Evolutionary conservation across 192 early-diverging fungal genomes (phyloP), one percentile per base, ranked within the genome.

Genomic region (Mortierella hygrophila): DNA sequence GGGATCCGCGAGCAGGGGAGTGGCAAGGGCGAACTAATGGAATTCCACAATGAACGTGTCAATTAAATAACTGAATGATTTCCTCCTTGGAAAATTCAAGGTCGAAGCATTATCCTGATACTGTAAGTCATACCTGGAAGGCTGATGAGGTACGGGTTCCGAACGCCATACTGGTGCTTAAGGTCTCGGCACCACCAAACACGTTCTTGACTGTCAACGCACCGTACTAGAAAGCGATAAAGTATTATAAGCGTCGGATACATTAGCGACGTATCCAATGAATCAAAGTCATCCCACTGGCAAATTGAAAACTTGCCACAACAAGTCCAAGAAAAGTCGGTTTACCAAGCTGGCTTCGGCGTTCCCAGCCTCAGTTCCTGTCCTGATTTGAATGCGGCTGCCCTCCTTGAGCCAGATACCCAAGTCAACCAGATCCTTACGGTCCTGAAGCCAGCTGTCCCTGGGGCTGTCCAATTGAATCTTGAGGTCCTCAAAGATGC

Each of bases 341-440:
- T 46, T 32, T 90, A 96, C 95, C 93, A 96, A 93, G 42, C 90
- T 95, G 44, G 96, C 98, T 87, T 98, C 97, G 71, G 94, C 91
- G 75, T 96, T 97, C 23, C 96, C 96, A 41, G 98, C 92, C 69
- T 97, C 96, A 8, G 97, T 97, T 26, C 97, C 97, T 9, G 98
- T 99, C 77, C 91, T 93, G 63, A 97, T 90, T 85, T 89, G 94
- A 42, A 97, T 89, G 60, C 97, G 90, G 42, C 90, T 91, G 54
- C 90, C 90, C 76, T 97, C 96, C 78, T 95, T 91, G 72, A 96
- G 92, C 11, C 83, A 85, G 49, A 98, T 87, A 8, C 93, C 88
- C 35, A 98, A 93, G 87, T 98, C 94, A 8, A 98, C 85, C 2
- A 87, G 80, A 32, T 89, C 90, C 63, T 82, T 77, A 35, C 84